Evolutionary conservation across 2,329 filamentous ascomycete species (phyloP).

Genomic region (Rhynchosporium agropyri): DNA sequence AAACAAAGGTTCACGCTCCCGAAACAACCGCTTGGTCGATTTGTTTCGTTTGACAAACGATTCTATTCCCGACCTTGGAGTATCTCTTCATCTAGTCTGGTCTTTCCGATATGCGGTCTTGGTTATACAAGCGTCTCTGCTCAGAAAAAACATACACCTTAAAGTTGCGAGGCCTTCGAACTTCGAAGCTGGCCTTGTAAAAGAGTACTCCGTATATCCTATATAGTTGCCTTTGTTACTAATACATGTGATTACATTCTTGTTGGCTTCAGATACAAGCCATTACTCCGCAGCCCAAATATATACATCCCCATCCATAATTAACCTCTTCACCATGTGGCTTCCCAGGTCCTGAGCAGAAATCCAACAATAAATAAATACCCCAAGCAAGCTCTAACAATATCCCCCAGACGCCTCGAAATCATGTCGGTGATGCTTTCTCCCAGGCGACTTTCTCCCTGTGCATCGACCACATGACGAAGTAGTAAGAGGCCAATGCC

Average conservation of each 20-base stretch:
- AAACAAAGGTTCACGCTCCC: not conserved
- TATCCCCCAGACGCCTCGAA: too few species aligned
- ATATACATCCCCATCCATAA: not conserved
- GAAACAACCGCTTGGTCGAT: constrained; percentile 2
- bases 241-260: not conserved
- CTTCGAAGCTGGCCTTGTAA: not conserved
- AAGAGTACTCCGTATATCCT: not conserved
- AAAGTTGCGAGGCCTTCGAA: too few species aligned
- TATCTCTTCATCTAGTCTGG: not conserved
- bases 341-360: not conserved
- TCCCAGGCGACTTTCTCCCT: constrained; percentile 24
- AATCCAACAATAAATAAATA: too few species aligned
- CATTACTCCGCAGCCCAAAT: not conserved
- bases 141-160: too few species aligned
- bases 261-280: not conserved
- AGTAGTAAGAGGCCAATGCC: constrained; percentile 27
- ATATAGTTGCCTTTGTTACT: not conserved
- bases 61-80: not conserved
- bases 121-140: too few species aligned
- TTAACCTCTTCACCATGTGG: not conserved
- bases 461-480: constrained; percentile 28
- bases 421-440: not conserved
- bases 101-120: too few species aligned
- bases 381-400: not conserved
- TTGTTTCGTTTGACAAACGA: constrained; percentile 3